phyloP scores from a whole-genome alignment of 2,329 filamentous ascomycete species.

The Colletotrichum simmondsii region DNA sequence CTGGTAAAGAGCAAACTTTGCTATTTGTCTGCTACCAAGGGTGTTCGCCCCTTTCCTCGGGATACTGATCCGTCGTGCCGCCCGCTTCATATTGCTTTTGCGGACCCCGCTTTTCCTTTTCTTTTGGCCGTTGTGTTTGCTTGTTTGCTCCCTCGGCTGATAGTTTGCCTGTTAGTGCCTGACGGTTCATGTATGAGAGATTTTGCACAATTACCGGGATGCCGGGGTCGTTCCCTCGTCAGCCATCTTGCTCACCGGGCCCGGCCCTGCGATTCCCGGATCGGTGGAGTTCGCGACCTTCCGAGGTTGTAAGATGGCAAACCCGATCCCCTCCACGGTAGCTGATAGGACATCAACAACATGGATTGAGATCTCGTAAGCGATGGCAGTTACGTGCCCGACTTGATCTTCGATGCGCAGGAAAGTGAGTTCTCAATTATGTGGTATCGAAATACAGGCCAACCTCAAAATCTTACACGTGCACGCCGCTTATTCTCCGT shows the following conservation, averaged over 20 bases:
- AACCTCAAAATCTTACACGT: not conserved
- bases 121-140: not conserved
- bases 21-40: not conserved
- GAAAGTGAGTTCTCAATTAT: not conserved
- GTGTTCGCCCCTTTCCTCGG: not conserved
- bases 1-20: not conserved
- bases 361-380: too few species aligned
- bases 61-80: not conserved
- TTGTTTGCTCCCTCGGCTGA: not conserved
- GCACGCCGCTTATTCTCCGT: not conserved
- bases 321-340: not conserved
- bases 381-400: too few species aligned
- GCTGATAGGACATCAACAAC: too few species aligned
- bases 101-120: not conserved
- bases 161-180: constrained; percentile 20
- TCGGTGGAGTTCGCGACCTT: not conserved
- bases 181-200: not conserved
- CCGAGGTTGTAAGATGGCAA: not conserved
- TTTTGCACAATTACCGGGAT: not conserved
- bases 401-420: too few species aligned
- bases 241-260: not conserved
- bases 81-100: not conserved
- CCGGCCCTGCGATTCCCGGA: not conserved
- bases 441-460: not conserved
- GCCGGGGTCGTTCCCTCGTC: not conserved